Conservation (phyloP, 768 basidiomycete genomes). For the Termitomyces sp. region DNA sequence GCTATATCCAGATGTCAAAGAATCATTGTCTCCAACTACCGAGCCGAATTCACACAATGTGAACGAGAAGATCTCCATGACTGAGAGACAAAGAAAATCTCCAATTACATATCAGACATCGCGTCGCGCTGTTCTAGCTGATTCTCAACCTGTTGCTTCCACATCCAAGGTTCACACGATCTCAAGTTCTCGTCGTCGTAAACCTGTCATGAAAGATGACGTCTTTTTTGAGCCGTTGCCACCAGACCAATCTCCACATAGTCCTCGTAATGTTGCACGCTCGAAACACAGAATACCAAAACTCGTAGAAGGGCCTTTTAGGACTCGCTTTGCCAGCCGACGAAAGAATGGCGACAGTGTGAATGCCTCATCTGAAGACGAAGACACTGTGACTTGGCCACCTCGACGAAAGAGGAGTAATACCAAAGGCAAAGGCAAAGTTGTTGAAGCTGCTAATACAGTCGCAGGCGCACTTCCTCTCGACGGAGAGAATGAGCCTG, state of each 20-base stretch:
- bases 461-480: not conserved
- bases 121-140: not conserved
- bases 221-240: slow-evolving; percentile 9
- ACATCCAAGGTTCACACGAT: slow-evolving; percentile 6
- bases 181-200: not conserved
- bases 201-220: slow-evolving; percentile 7
- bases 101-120: not conserved
- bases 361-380: slow-evolving; percentile 14
- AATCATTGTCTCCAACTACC: not conserved
- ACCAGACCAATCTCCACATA: slow-evolving; percentile 2
- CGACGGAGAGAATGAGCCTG: not conserved
- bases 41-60: not conserved
- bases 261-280: not conserved
- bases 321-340: slow-evolving; percentile 17
- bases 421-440: slow-evolving; percentile 5
- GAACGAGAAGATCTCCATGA: not conserved
- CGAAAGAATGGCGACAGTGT: not conserved
- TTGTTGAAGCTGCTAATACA: not conserved
- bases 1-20: not conserved
- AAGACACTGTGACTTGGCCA: slow-evolving; percentile 16
- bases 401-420: slow-evolving; percentile 14
- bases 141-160: slow-evolving; percentile 12
- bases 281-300: slow-evolving; percentile 6
- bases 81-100: not conserved
- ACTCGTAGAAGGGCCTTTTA: slow-evolving; percentile 25